Percentiles rank a stretch among this genome's conserved stretches.
These are phyloP conservation scores for Hammondia hammondi DNA, from an alignment of 169 alveolate genomes.

Conservation along the genomic window DNA sequence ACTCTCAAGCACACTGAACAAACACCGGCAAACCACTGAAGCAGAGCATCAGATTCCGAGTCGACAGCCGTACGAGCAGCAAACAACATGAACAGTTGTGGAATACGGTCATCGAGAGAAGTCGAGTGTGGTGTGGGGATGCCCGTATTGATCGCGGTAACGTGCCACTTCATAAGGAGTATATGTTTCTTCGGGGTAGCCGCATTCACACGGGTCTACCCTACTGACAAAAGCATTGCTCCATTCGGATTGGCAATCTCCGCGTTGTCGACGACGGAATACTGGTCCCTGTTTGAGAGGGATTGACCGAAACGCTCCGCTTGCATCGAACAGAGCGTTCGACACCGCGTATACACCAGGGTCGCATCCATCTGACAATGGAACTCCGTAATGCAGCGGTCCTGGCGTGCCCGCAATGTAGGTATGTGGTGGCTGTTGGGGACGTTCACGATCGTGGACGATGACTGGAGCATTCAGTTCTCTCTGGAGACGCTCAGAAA, in stretches of 20 bases:
- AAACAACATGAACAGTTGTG: not conserved
- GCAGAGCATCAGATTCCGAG: not conserved
- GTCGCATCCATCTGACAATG: slow-evolving; percentile 69
- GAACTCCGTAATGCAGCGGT: slow-evolving; percentile 70
- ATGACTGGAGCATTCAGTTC: not conserved
- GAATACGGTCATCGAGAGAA: not conserved
- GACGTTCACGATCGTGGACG: slow-evolving; percentile 35
- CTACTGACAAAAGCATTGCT: slow-evolving; percentile 82
- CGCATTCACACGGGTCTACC: slow-evolving; percentile 77
- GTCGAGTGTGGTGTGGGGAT: slow-evolving; percentile 50
- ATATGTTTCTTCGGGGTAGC: slow-evolving; percentile 71
- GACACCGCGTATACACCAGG: slow-evolving; percentile 81
- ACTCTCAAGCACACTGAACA: not conserved
- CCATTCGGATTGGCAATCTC: slow-evolving; percentile 86
- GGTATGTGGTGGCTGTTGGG: slow-evolving; percentile 55
- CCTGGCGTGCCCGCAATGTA: slow-evolving; percentile 59
- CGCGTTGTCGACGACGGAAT: slow-evolving; percentile 81
- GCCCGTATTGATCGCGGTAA: slow-evolving; percentile 68
- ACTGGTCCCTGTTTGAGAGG: slow-evolving; percentile 73
- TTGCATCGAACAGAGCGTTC: slow-evolving; percentile 73
- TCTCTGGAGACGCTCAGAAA: not conserved
- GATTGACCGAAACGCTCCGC: slow-evolving; percentile 73
- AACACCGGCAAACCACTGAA: not conserved
- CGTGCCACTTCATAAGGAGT: slow-evolving; percentile 77
- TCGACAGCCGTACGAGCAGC: not conserved